Evolutionary conservation across 352 stramenopile genomes (phyloP), one percentile per base, ranked within the genome.

Genomic region (Globisporangium heterothallicum): DNA sequence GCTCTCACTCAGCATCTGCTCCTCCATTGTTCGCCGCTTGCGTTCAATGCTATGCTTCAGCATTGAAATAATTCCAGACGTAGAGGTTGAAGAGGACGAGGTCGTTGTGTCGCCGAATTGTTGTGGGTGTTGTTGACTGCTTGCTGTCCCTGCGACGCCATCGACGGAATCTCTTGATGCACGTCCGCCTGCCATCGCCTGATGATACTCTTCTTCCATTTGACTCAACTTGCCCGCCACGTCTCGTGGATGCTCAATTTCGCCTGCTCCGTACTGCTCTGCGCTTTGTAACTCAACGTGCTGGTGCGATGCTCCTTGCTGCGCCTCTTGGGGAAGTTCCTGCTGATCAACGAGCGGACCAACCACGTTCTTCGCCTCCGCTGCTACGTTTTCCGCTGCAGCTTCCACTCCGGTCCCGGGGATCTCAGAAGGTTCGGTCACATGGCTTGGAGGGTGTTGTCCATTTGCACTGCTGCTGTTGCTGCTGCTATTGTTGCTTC

Each of bases 1-100:
- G 49, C 68, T 84, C 52, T 84, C 72, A 36, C 71, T 75, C 43
- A 80, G 49, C 52, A 70, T 59, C 40, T 74, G 64, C 57, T 78
- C 69, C 32, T 80, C 72, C 12, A 72, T 61, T 13, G 62, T 73
- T 6, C 72, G 64, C 1, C 63, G 59, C 55, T 80, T 80, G 52
- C 68, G 67, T 24, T 80, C 72, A 35, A 81, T 68, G 49, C 72
- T 84, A 32, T 77, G 70, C 56, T 72, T 68, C 34, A 84, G 60
- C 54, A 84, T 61, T n/a, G 65, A 59, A 41, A 84, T 77, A 34
- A 80, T 74, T 1, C 61, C 58, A 0, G 64, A 59, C 22, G 68
- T 75, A 8, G 68, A 63, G 21, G 57, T 30, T 10, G 54, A 26
- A n/a, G 19, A 38, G 4, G 22, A 5, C n/a, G 27, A n/a, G n/a